A percentile compares a stretch with the other conserved stretches of the same genome.
These are phyloP conservation scores for Pythium biforme DNA, from an alignment of 352 stramenopile species.

Conservation along the genomic window DNA sequence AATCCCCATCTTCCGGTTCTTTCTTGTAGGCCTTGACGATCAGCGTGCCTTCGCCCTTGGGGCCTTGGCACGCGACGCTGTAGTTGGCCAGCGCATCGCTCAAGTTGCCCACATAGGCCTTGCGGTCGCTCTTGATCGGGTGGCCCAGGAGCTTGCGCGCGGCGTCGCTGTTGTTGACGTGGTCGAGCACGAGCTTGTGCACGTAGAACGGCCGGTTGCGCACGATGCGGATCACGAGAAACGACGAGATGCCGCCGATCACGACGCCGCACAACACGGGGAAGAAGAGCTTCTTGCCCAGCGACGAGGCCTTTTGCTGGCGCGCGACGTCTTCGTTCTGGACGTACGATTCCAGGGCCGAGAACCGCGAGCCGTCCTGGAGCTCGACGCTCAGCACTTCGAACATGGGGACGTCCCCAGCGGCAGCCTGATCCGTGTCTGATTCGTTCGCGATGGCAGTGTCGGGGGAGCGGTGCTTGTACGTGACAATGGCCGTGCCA, in stretches of 20 bases:
- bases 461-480: conserved; percentile 38
- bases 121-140: conserved; percentile 70
- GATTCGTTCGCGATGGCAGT: background rate
- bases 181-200: conserved; percentile 75
- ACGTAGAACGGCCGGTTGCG: conserved; percentile 79
- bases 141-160: conserved; percentile 58
- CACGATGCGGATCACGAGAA: conserved; percentile 73
- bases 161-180: conserved; percentile 69
- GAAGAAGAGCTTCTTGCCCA: conserved; percentile 72
- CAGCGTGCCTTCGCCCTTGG: conserved; percentile 66
- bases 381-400: conserved; percentile 46
- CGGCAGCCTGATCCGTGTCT: conserved; percentile 30
- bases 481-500: conserved; percentile 47
- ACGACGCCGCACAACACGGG: conserved; percentile 58
- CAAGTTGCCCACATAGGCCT: conserved; percentile 66
- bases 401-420: conserved; percentile 43
- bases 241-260: conserved; percentile 63
- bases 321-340: conserved; percentile 46
- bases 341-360: conserved; percentile 59
- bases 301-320: conserved; percentile 58
- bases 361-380: conserved; percentile 54
- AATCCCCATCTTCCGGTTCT: conserved; percentile 19
- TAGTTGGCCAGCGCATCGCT: conserved; percentile 64
- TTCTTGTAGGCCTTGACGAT: conserved; percentile 79
- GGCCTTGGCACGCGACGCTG: conserved; percentile 58